Conservation (phyloP, 2,329 filamentous ascomycete genomes). For the Penicillium glabrum region DNA sequence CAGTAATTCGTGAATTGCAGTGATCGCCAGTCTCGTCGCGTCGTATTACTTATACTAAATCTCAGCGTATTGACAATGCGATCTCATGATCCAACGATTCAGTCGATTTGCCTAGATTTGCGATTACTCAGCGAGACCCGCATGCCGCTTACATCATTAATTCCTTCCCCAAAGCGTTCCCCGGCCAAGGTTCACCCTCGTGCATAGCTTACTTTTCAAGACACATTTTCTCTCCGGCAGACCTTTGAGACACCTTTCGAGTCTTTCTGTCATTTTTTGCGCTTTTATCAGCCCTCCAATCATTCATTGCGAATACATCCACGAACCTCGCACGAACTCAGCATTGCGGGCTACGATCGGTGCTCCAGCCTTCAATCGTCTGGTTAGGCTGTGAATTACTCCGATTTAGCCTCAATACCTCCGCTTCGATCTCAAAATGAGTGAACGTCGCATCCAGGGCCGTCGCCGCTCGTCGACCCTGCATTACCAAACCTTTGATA, state of each 20-base stretch:
- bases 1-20: no score
- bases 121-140: constrained; percentile 14
- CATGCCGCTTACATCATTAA: constrained; percentile 22
- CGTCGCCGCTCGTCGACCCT: constrained; percentile 47
- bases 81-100: no score
- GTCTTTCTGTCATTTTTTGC: not conserved
- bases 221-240: not conserved
- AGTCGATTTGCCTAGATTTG: not conserved
- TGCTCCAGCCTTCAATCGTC: not conserved
- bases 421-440: constrained; percentile 22
- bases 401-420: not conserved
- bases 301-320: not conserved
- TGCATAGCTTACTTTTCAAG: not conserved
- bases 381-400: not conserved
- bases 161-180: constrained; percentile 5
- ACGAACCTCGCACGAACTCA: not conserved
- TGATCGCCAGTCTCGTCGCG: not conserved
- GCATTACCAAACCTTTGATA: constrained; percentile 51
- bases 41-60: not conserved
- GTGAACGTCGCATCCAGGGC: constrained; percentile 31
- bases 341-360: not conserved
- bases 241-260: not conserved
- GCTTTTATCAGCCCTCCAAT: not conserved
- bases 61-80: not conserved
- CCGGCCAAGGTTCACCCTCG: constrained; percentile 2